Conservation (phyloP, 2,329 filamentous ascomycete species). For the Rhinocladiella similis region DNA sequence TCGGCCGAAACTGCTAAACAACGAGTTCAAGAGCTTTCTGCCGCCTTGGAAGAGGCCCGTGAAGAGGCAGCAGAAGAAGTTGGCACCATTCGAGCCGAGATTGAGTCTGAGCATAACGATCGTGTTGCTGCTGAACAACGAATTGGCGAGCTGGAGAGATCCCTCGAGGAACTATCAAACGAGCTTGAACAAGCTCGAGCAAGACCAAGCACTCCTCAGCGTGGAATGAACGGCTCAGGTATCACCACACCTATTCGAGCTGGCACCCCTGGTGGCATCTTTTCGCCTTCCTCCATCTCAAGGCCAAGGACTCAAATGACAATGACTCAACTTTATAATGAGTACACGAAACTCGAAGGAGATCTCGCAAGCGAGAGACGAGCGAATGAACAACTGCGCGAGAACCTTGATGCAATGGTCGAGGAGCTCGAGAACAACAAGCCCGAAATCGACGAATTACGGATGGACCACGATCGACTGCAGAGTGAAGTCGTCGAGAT, state of each 20-base stretch:
- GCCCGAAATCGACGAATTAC: slow-evolving; percentile 84
- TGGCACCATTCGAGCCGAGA: slow-evolving; percentile 53
- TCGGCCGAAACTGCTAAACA: slow-evolving; percentile 60
- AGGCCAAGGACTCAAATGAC: slow-evolving; percentile 62
- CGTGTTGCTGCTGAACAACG: slow-evolving; percentile 62
- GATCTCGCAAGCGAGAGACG: slow-evolving; percentile 72
- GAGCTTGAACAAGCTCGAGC: slow-evolving; percentile 47
- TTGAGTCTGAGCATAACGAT: slow-evolving; percentile 59
- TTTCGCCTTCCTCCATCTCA: slow-evolving; percentile 49
- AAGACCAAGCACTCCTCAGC: slow-evolving; percentile 55
- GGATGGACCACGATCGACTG: slow-evolving; percentile 76
- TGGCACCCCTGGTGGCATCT: slow-evolving; percentile 49
- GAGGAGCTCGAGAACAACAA: slow-evolving; percentile 79
- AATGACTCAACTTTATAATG: slow-evolving; percentile 63
- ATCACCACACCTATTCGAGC: slow-evolving; percentile 51
- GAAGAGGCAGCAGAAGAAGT: slow-evolving; percentile 64
- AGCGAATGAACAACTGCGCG: slow-evolving; percentile 70
- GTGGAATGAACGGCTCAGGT: slow-evolving; percentile 50
- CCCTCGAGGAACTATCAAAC: slow-evolving; percentile 61
- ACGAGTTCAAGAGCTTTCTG: slow-evolving; percentile 59
- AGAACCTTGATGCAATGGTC: slow-evolving; percentile 82
- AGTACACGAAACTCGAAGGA: slow-evolving; percentile 64
- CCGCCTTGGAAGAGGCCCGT: slow-evolving; percentile 57
- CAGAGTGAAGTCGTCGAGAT: slow-evolving; percentile 80
- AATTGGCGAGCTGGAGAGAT: slow-evolving; percentile 64